These are phyloP conservation scores for rapeseed (Brassica napus) DNA, from an alignment of 345 rosid species.

Conservation along the genomic window Da-Ae NC_063442.1:1639501-1640000, in stretches of 20 bases:
- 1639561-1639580: too few species aligned
- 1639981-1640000: conserved; percentile 57
- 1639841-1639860: conserved; percentile 55
- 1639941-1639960: conserved; percentile 54
- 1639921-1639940: conserved; percentile 7
- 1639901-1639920: conserved; percentile 12
- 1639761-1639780: conserved; percentile 10
- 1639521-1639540: not conserved
- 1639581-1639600: too few species aligned
- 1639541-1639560: not conserved
- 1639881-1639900: conserved; percentile 34
- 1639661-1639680: not conserved
- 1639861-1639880: conserved; percentile 27
- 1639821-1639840: conserved; percentile 39
- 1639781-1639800: conserved; percentile 14
- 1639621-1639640: not conserved
- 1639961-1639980: conserved; percentile 64
- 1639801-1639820: conserved; percentile 52
- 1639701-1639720: not conserved
- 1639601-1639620: too few species aligned
- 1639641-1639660: not conserved
- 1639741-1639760: not conserved
- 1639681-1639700: not conserved
- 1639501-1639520: not conserved
- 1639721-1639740: not conserved